These are phyloP conservation scores for Exophiala sp. DNA, from an alignment of 2,329 filamentous ascomycete species.

Conservation along the genomic window DNA sequence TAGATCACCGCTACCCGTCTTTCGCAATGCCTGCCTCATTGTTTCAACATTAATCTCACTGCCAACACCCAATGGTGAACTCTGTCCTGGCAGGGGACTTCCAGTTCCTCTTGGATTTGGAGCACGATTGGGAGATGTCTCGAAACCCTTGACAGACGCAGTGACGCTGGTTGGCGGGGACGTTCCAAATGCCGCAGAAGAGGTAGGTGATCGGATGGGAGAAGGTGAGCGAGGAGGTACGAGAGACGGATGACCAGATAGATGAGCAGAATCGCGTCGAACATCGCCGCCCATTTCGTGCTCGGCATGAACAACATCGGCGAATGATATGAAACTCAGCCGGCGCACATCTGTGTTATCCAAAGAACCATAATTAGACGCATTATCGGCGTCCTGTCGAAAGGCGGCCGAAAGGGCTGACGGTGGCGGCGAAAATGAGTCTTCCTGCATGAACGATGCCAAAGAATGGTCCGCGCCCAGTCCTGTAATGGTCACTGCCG, in stretches of 20 bases:
- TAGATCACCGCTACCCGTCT: slow-evolving; percentile 81
- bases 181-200: slow-evolving; percentile 64
- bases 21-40: slow-evolving; percentile 82
- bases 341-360: slow-evolving; percentile 76
- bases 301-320: slow-evolving; percentile 81
- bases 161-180: slow-evolving; percentile 75
- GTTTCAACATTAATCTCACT: slow-evolving; percentile 86
- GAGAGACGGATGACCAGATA: slow-evolving; percentile 26
- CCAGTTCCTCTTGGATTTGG: slow-evolving; percentile 46
- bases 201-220: slow-evolving; percentile 74
- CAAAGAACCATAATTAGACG: slow-evolving; percentile 72
- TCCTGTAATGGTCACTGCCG: slow-evolving; percentile 63
- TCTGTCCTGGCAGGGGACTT: slow-evolving; percentile 59
- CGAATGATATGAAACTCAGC: slow-evolving; percentile 93
- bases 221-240: slow-evolving; percentile 63
- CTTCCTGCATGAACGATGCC: slow-evolving; percentile 44
- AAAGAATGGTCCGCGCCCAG: slow-evolving; percentile 36
- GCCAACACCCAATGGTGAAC: slow-evolving; percentile 50
- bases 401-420: slow-evolving; percentile 32
- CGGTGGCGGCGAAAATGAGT: slow-evolving; percentile 46
- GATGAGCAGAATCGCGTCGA: slow-evolving; percentile 64
- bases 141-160: slow-evolving; percentile 69
- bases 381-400: slow-evolving; percentile 53
- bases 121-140: slow-evolving; percentile 61
- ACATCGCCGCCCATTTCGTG: slow-evolving; percentile 35